Conservation (phyloP, 495 filamentous ascomycete genomes). For the Trichoderma gamsii region DNA sequence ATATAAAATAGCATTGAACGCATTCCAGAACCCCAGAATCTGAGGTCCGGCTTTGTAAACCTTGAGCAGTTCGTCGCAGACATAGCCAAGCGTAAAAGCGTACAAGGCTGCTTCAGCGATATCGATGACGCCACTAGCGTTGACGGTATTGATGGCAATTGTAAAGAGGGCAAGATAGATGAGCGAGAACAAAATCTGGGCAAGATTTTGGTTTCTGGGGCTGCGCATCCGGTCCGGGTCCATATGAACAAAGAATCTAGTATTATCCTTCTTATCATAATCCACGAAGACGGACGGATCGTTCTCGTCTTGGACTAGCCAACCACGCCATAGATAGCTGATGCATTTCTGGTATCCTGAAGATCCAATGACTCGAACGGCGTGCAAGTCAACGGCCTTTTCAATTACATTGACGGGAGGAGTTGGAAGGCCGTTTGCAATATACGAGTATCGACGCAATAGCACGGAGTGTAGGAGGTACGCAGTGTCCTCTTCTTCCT, state of each 20-base stretch:
- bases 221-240: conserved; percentile 91
- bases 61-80: conserved; percentile 79
- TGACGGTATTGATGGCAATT: conserved; percentile 85
- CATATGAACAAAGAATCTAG: conserved; percentile 70
- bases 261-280: conserved; percentile 71
- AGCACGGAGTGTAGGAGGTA: conserved; percentile 75
- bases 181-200: conserved; percentile 78
- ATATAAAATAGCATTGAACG: conserved; percentile 84
- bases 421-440: conserved; percentile 64
- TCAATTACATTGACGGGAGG: conserved; percentile 80
- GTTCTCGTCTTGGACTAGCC: conserved; percentile 89
- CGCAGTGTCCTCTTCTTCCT: conserved; percentile 66
- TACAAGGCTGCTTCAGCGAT: conserved; percentile 80
- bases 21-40: conserved; percentile 92
- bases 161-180: conserved; percentile 83
- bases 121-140: conserved; percentile 69
- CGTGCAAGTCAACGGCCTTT: conserved; percentile 86
- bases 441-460: conserved; percentile 85
- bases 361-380: conserved; percentile 76
- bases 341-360: conserved; percentile 95
- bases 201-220: conserved; percentile 83
- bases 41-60: conserved; percentile 87
- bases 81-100: conserved; percentile 85
- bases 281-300: conserved; percentile 81
- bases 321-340: conserved; percentile 85